Base-by-base conservation (phyloP, 495 filamentous ascomycete species). In the Lasiosphaeria hispida region DNA sequence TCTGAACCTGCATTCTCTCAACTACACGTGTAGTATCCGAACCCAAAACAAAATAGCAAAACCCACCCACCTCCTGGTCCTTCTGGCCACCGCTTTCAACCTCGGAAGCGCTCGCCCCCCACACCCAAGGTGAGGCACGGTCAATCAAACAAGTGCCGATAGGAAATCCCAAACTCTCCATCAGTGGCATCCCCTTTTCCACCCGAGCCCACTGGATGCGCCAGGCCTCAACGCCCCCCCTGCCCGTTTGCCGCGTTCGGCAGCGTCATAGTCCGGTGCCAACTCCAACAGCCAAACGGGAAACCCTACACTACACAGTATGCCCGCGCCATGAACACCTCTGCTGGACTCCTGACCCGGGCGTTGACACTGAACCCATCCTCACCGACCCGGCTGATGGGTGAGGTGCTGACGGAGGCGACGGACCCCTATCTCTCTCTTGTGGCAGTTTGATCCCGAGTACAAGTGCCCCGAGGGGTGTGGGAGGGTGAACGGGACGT, bases 181-280 rank as follows among this genome's bases (percentile, higher is more conserved):
- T 60, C 49, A 71, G 72, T 36, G 60, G 55, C 23, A 65, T 77
- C 50, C 63, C 77, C 6, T 71, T 67, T 45, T 58, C 58, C 13
- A 75, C 69, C 0, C 65, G 78, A 23, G 67, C 68, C 8, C 63
- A 78, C 55, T 80, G 78, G 79, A 82, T 82, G 71, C 75, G 78
- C 18, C 63, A 70, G 23, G 78, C 78, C 70, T 83, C n/a, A 59
- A 55, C 11, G 73, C 71, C 4, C 77, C 4, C 77, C 80, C 1
- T 85, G 80, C 57, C 77, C 76, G 0, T 77, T 73, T 55, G 74
- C 71, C 15, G 72, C 80, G 2, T 85, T 83, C 63, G 80, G 75
- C 0, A 71, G 74, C 8, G 77, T 76, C 13, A 77, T 85, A 55
- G 81, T 83, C 71, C 14, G 73, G 79, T 7, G 68, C 68, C 18